Percentiles rank a stretch among this genome's conserved stretches.
Conservation (phyloP, 192 early-diverging fungal species). For the Coemansia sp. region DNA sequence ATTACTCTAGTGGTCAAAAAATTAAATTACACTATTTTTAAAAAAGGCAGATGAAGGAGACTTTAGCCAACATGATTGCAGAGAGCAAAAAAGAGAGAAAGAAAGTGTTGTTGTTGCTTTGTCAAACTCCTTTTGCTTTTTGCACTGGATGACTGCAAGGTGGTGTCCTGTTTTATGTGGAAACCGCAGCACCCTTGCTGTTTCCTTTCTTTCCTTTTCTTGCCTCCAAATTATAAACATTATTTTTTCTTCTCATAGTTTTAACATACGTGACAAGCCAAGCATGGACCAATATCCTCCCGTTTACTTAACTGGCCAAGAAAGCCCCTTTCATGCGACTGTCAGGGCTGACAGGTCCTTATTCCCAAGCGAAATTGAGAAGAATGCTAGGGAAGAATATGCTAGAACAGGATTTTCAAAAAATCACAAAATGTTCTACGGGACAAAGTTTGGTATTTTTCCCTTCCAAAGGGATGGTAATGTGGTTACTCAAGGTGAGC, state of each 20-base stretch:
- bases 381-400: not conserved
- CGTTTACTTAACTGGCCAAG: not conserved
- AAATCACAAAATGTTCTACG: not conserved
- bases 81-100: no score
- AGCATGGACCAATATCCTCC: not conserved
- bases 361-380: not conserved
- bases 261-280: not conserved
- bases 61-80: no score
- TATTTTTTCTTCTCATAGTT: not conserved
- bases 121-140: no score
- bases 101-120: no score
- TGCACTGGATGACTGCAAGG: not conserved
- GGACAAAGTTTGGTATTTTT: not conserved
- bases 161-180: not conserved
- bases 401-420: not conserved
- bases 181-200: not conserved
- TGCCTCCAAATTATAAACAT: not conserved
- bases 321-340: not conserved
- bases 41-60: no score
- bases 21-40: no score
- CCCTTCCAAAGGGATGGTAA: not conserved
- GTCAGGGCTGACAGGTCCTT: not conserved
- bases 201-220: not conserved
- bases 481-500: not conserved
- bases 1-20: no score